phyloP scores from a whole-genome alignment of 2,329 filamentous ascomycete species.

The Diaporthe citrichinensis region DNA sequence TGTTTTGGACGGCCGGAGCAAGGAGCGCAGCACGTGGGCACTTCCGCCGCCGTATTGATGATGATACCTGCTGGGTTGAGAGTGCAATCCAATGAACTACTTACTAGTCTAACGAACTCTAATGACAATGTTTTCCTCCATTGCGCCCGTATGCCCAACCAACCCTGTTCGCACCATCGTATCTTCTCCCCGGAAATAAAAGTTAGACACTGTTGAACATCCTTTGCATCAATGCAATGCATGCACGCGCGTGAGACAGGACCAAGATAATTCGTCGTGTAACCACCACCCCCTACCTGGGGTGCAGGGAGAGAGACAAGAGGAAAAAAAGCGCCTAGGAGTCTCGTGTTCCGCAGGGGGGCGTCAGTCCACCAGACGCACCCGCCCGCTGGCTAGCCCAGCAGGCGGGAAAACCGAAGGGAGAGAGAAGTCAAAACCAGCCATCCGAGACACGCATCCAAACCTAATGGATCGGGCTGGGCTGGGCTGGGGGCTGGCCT shows the following conservation, averaged over 20 bases:
- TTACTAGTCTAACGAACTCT: constrained; percentile 18
- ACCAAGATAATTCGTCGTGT: not conserved
- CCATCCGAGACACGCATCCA: constrained; percentile 5
- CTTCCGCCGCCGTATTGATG: not conserved
- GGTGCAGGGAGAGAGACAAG: not conserved
- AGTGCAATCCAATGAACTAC: not conserved
- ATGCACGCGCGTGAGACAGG: not conserved
- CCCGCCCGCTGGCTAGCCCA: not conserved
- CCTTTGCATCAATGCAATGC: not conserved
- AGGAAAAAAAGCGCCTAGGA: not conserved
- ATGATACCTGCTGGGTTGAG: constrained; percentile 28
- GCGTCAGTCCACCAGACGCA: no score
- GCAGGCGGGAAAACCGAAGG: not conserved
- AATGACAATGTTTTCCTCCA: not conserved
- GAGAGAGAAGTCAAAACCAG: not conserved
- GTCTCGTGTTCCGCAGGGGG: not conserved
- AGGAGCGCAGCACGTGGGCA: not conserved
- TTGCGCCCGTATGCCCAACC: not conserved
- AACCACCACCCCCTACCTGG: not conserved
- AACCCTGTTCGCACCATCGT: not conserved
- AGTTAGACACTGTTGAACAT: not conserved
- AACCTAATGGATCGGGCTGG: not conserved
- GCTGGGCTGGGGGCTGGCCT: no score
- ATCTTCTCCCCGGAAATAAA: not conserved
- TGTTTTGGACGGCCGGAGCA: not conserved